Conservation (phyloP, 208 protist species). For the Polymyxa betae region DNA sequence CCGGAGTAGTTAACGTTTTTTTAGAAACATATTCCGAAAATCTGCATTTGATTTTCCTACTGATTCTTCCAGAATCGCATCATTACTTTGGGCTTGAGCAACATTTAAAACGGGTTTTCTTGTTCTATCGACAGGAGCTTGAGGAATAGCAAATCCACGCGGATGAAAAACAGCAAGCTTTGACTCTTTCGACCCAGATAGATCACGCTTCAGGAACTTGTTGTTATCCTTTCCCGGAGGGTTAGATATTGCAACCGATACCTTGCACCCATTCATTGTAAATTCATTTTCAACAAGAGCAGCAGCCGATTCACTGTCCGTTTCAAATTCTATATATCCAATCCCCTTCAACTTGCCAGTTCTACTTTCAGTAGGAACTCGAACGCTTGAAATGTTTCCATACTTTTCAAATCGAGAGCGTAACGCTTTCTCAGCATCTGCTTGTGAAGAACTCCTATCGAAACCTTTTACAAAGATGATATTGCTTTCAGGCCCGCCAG, state of each 20-base stretch:
- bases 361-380: background rate
- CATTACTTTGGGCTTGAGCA: no score
- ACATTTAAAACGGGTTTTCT: no score
- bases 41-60: background rate
- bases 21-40: background rate
- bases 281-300: conserved; percentile 4
- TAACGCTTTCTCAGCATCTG: background rate
- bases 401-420: background rate
- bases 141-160: no score
- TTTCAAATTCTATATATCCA: conserved; percentile 15
- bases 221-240: no score
- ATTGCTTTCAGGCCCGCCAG: background rate
- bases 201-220: no score
- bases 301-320: background rate
- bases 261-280: background rate
- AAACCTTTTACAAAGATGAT: conserved; percentile 32
- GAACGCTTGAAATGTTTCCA: background rate
- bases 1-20: background rate
- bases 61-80: no score
- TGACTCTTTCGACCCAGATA: no score
- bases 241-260: conserved; percentile 7
- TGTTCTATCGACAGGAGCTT: no score
- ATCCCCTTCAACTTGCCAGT: conserved; percentile 17
- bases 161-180: no score
- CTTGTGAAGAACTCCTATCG: background rate